Evolutionary conservation across 2,329 filamentous ascomycete species (phyloP), one percentile per base, ranked within the genome.

Genomic region (Exserohilum rostratum): DNA sequence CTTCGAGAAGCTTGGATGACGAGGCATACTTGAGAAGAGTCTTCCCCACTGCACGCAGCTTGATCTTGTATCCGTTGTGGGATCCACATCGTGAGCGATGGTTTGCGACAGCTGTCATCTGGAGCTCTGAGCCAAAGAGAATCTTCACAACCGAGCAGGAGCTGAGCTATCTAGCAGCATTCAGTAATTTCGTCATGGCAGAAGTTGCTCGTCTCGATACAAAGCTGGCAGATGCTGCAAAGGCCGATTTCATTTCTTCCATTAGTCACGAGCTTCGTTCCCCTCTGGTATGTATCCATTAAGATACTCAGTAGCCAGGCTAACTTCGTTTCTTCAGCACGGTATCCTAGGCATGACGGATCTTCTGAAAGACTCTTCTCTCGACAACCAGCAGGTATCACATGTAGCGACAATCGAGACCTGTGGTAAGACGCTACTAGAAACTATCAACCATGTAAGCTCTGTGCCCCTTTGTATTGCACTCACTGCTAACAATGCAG

Each of bases 211-310:
- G 73, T 13, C 42, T 77, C 6, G 72, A 77, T 35, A 73, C 72
- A n/a, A 72, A 72, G 18, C 50, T 71, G 7, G 72, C 73, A 13
- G 73, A 76, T 44, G 64, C 67, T 43, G 82, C 83, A 37, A 86
- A 86, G 65, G 80, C 80, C 1, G 83, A 86, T 52, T 82, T 86
- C 31, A 78, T 88, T 6, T 82, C 83, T 0, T 86, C 82, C 1
- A 80, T 88, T 5, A 85, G 82, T 3, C 85, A 88, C 62, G 85
- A 88, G 64, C 71, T 88, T 12, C 78, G 85, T 4, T 85, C 82
- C 2, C 85, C 85, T 0, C 73, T 88, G 0, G 54, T 57, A 57
- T 13, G 54, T 54, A 27, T 31, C 11, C 18, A 15, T 20, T 3
- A 1, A 20, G 17, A 12, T 10, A 4, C 13, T 3, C 18, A 2